A percentile compares a stretch with the other conserved stretches of the same genome.
Evolutionary conservation across 805 yeast species (phyloP).

Genomic region (Debaryomyces castellii): DNA sequence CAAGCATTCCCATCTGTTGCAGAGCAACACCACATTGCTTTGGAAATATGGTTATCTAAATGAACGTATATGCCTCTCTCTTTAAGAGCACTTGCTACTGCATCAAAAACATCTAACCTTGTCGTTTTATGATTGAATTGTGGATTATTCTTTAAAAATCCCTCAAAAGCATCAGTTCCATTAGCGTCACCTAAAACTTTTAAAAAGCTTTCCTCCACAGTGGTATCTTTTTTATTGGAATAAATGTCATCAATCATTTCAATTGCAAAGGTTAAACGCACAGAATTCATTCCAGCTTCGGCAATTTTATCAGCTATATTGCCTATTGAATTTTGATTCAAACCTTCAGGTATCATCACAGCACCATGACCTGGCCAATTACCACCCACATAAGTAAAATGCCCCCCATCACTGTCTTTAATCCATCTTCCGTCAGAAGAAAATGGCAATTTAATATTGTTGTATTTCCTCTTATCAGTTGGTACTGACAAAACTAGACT

Average conservation of each 20-base stretch:
- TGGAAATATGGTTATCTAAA: background rate
- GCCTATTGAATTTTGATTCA: background rate
- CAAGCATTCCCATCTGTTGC: background rate
- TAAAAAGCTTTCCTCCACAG: background rate
- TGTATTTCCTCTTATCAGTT: no score
- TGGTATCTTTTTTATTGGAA: background rate
- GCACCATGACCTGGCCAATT: background rate
- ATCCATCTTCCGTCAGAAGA: background rate
- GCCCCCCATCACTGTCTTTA: background rate
- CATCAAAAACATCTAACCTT: background rate
- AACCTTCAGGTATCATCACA: background rate
- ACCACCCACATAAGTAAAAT: background rate
- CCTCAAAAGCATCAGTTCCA: background rate
- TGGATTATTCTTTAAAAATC: background rate
- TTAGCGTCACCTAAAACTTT: background rate
- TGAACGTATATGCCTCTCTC: background rate
- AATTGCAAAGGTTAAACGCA: background rate
- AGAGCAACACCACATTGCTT: background rate
- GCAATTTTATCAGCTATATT: background rate
- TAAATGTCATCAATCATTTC: background rate
- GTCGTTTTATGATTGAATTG: background rate
- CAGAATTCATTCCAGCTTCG: background rate
- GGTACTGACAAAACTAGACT: no score
- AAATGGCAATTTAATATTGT: conserved; percentile 20
- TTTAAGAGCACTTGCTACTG: background rate